Conservation (phyloP, 768 basidiomycete genomes). For the Dacryopinax primogenitus region DNA sequence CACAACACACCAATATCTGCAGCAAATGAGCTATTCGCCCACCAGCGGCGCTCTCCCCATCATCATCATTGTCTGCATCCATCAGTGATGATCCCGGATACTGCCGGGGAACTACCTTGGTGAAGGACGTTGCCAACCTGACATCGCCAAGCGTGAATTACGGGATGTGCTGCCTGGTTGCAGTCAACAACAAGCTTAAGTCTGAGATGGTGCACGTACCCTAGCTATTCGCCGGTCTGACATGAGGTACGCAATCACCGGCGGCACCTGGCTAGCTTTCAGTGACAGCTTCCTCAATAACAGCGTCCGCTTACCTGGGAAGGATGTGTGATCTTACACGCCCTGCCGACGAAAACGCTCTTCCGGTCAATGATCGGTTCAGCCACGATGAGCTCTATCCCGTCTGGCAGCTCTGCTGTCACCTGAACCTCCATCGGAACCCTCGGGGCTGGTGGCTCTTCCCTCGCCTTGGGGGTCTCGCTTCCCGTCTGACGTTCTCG, state of each 20-base stretch:
- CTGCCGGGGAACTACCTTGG: slow-evolving; percentile 30
- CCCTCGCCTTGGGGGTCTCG: background rate
- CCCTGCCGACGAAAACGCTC: slow-evolving; percentile 74
- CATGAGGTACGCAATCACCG: slow-evolving; percentile 52
- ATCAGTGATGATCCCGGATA: background rate
- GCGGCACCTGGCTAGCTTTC: slow-evolving; percentile 44
- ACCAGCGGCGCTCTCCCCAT: slow-evolving; percentile 88
- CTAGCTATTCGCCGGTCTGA: slow-evolving; percentile 60
- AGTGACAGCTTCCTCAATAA: slow-evolving; percentile 18
- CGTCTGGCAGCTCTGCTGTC: slow-evolving; percentile 38
- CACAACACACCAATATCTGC: slow-evolving; percentile 57
- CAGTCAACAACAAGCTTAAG: background rate
- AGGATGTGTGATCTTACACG: slow-evolving; percentile 65
- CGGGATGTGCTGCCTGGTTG: slow-evolving; percentile 49
- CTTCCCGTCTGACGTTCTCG: background rate
- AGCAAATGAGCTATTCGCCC: slow-evolving; percentile 79
- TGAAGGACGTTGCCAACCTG: slow-evolving; percentile 52
- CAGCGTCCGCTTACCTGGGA: slow-evolving; percentile 44
- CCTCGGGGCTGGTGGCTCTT: background rate
- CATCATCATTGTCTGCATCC: slow-evolving; percentile 69
- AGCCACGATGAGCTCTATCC: slow-evolving; percentile 52
- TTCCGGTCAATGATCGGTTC: slow-evolving; percentile 79
- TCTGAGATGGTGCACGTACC: background rate
- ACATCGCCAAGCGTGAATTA: slow-evolving; percentile 75
- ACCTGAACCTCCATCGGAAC: slow-evolving; percentile 26